These are phyloP conservation scores for Pseudopithomyces chartarum DNA, from an alignment of 2,329 filamentous ascomycete species.

Conservation along the genomic window DNA sequence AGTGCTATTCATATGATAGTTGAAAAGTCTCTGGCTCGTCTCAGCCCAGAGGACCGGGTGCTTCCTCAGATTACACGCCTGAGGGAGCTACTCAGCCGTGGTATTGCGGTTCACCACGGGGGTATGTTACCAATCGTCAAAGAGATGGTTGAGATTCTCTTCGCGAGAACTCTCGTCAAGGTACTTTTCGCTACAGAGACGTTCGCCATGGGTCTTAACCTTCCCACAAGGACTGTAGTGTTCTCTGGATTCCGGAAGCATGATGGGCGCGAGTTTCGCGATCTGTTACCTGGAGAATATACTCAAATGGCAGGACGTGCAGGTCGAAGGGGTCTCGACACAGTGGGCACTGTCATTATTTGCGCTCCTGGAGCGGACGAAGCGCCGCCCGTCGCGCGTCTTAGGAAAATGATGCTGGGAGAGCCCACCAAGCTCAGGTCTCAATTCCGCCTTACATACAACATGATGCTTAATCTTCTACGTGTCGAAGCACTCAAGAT, in stretches of 20 bases:
- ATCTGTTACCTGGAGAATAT: slow-evolving; percentile 92
- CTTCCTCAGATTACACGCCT: slow-evolving; percentile 92
- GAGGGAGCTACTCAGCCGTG: slow-evolving; percentile 81
- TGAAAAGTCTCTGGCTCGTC: slow-evolving; percentile 87
- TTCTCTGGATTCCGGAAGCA: slow-evolving; percentile 98
- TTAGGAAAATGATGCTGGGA: slow-evolving; percentile 93
- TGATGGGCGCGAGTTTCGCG: slow-evolving; percentile 88
- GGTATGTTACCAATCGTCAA: slow-evolving; percentile 95
- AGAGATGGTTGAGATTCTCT: slow-evolving; percentile 95
- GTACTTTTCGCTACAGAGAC: slow-evolving; percentile 97
- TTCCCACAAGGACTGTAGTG: slow-evolving; percentile 94
- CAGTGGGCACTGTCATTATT: slow-evolving; percentile 92
- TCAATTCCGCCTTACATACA: slow-evolving; percentile 96
- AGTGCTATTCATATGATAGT: slow-evolving; percentile 98
- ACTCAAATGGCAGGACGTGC: slow-evolving; percentile 98
- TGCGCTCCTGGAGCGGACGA: slow-evolving; percentile 81
- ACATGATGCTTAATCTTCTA: slow-evolving; percentile 97
- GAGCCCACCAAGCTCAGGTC: slow-evolving; percentile 94
- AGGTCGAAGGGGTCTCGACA: slow-evolving; percentile 88
- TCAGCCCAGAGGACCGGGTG: slow-evolving; percentile 86
- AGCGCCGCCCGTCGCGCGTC: slow-evolving; percentile 79
- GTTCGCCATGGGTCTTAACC: slow-evolving; percentile 96
- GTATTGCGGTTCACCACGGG: slow-evolving; percentile 95
- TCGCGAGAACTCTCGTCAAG: slow-evolving; percentile 93
- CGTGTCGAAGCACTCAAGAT: slow-evolving; percentile 97